Percentiles rank a stretch among this genome's conserved stretches.
These are phyloP conservation scores for Coemansia pectinata DNA, from an alignment of 192 early-diverging fungal species.

Conservation along the genomic window DNA sequence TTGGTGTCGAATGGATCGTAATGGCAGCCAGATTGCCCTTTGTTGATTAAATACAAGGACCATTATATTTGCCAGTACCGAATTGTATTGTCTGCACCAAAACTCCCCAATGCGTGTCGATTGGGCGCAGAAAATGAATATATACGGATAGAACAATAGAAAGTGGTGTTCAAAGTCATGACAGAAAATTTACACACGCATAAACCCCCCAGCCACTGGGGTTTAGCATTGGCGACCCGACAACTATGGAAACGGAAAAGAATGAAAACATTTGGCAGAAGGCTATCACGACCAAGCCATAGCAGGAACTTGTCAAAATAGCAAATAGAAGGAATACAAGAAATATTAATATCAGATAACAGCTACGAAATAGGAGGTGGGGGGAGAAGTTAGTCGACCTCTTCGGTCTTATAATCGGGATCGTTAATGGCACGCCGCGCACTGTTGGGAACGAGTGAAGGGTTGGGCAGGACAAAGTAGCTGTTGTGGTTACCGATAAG, in stretches of 20 bases:
- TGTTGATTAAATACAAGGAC: slow-evolving; percentile 47
- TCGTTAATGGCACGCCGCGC: slow-evolving; percentile 22
- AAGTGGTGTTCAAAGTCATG: neutral
- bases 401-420: slow-evolving; percentile 26
- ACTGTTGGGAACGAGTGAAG: slow-evolving; percentile 31
- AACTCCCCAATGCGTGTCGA: neutral
- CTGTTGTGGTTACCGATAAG: slow-evolving; percentile 59
- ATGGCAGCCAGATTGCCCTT: slow-evolving; percentile 40
- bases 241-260: neutral
- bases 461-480: slow-evolving; percentile 61
- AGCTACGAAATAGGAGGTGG: neutral
- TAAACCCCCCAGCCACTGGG: neutral
- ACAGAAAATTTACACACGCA: neutral
- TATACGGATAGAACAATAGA: neutral
- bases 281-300: neutral
- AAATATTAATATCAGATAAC: neutral
- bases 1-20: slow-evolving; percentile 31
- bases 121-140: neutral
- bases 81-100: neutral
- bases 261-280: neutral
- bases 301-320: neutral
- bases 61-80: slow-evolving; percentile 17
- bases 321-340: slow-evolving; percentile 3
- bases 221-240: neutral
- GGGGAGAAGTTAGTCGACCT: slow-evolving; percentile 11